These are phyloP conservation scores for Nematodospora anomalae DNA, from an alignment of 1,139 yeast species.

Conservation along the genomic window DNA sequence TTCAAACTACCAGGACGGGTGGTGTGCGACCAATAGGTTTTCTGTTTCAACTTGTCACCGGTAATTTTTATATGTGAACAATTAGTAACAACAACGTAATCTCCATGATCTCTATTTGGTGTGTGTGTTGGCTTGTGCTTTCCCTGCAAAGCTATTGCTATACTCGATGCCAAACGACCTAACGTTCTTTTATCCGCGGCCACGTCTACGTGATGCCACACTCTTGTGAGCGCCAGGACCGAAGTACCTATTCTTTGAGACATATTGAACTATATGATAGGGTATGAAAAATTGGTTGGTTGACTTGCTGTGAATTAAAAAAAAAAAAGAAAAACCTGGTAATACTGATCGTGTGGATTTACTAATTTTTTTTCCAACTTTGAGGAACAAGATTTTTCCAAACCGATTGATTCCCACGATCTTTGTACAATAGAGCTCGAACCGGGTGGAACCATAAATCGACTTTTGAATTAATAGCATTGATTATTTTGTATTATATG, in stretches of 20 bases:
- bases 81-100: conserved; percentile 94
- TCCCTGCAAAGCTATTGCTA: conserved; percentile 87
- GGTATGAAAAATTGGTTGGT: conserved; percentile 1
- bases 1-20: conserved; percentile 88
- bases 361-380: too few relatives aligned
- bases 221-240: conserved; percentile 75
- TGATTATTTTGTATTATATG: conserved; percentile 3
- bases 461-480: too few relatives aligned
- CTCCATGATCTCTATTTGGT: conserved; percentile 81
- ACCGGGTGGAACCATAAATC: neutral
- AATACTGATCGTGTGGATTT: too few relatives aligned
- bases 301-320: too few relatives aligned
- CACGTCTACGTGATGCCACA: conserved; percentile 95
- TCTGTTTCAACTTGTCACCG: conserved; percentile 80
- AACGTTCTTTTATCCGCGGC: conserved; percentile 81
- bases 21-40: conserved; percentile 89
- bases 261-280: conserved; percentile 27
- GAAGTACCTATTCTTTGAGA: conserved; percentile 62
- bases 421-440: neutral
- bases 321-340: too few relatives aligned
- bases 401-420: neutral
- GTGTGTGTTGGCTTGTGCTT: conserved; percentile 93
- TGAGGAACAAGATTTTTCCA: neutral
- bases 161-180: conserved; percentile 88
- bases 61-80: conserved; percentile 78